These are phyloP conservation scores for Lasiosphaeria hispida DNA, from an alignment of 495 filamentous ascomycete species.

Conservation along the genomic window DNA sequence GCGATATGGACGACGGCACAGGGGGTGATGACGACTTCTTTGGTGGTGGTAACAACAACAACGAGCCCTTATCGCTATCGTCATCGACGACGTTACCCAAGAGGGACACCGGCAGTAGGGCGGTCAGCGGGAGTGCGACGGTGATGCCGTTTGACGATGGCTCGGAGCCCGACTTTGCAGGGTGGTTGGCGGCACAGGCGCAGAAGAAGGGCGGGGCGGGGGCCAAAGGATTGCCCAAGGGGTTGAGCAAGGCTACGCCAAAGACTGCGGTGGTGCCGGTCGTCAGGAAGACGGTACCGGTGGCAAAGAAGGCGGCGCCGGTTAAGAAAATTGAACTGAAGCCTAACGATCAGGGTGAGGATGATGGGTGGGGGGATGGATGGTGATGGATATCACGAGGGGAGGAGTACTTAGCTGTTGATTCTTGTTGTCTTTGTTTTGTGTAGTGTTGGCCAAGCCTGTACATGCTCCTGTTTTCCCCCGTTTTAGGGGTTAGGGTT, in stretches of 20 bases:
- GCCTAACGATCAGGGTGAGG: constrained; percentile 53
- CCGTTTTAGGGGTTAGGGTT: too few species aligned
- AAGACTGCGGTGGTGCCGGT: constrained; percentile 29
- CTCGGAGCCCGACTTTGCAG: constrained; percentile 89
- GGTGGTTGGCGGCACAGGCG: constrained; percentile 83
- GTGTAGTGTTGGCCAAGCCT: too few species aligned
- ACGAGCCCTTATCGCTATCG: constrained; percentile 45
- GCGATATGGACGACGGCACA: constrained; percentile 56
- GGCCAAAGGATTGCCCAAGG: constrained; percentile 69
- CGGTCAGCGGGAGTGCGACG: constrained; percentile 17
- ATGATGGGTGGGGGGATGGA: constrained; percentile 68
- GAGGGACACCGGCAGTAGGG: constrained; percentile 24
- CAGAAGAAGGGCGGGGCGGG: constrained; percentile 56
- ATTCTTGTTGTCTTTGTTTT: not conserved
- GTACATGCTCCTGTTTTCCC: too few species aligned
- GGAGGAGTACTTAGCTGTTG: not conserved
- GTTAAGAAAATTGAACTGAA: constrained; percentile 53
- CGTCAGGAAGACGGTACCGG: not conserved
- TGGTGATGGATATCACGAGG: constrained; percentile 45
- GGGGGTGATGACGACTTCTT: constrained; percentile 55
- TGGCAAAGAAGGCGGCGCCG: constrained; percentile 5
- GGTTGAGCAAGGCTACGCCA: constrained; percentile 42
- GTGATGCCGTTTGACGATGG: constrained; percentile 70
- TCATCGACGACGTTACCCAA: constrained; percentile 31
- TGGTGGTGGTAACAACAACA: constrained; percentile 12